Percentiles rank a stretch among this genome's conserved stretches.
Evolutionary conservation across 768 basidiomycete species (phyloP).

Genomic region (Xerocomellus chrysenteron): DNA sequence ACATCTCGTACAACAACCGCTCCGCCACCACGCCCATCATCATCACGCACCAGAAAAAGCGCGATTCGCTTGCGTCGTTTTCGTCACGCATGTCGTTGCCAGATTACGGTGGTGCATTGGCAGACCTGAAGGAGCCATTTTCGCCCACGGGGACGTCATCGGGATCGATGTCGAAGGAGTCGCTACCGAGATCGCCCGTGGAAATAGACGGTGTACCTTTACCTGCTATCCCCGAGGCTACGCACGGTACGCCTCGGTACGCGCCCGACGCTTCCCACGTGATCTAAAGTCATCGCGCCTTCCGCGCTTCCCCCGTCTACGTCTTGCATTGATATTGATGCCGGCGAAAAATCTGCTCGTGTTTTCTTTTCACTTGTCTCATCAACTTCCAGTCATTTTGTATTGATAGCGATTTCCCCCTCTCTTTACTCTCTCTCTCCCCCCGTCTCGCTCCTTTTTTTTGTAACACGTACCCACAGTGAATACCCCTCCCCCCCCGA

Average conservation of each 20-base stretch:
- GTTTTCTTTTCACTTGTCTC: slow-evolving; percentile 3
- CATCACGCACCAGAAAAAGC: slow-evolving; percentile 42
- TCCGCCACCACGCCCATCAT: slow-evolving; percentile 37
- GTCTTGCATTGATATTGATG: not conserved
- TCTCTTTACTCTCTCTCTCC: not conserved
- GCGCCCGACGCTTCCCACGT: slow-evolving; percentile 17
- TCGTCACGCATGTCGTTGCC: slow-evolving; percentile 42
- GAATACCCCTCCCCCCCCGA: slow-evolving; percentile 18
- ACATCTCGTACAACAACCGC: slow-evolving; percentile 21
- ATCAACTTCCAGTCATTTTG: slow-evolving; percentile 14
- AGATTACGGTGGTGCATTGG: slow-evolving; percentile 39
- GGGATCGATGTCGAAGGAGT: not conserved
- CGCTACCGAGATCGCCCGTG: slow-evolving; percentile 8
- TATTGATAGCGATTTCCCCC: slow-evolving; percentile 25
- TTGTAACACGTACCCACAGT: not conserved
- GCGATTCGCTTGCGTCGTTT: slow-evolving; percentile 49
- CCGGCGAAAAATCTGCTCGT: not conserved
- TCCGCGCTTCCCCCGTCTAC: not conserved
- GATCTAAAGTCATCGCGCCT: slow-evolving; percentile 2
- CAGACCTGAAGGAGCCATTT: slow-evolving; percentile 23
- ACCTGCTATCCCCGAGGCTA: slow-evolving; percentile 20
- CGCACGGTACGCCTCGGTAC: slow-evolving; percentile 23
- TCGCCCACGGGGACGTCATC: slow-evolving; percentile 16
- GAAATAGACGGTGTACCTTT: slow-evolving; percentile 13
- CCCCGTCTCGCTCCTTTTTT: not conserved